Evolutionary conservation across 257 asterid genomes (phyloP).

Genomic region (Fraxinus quadrangulata): DNA sequence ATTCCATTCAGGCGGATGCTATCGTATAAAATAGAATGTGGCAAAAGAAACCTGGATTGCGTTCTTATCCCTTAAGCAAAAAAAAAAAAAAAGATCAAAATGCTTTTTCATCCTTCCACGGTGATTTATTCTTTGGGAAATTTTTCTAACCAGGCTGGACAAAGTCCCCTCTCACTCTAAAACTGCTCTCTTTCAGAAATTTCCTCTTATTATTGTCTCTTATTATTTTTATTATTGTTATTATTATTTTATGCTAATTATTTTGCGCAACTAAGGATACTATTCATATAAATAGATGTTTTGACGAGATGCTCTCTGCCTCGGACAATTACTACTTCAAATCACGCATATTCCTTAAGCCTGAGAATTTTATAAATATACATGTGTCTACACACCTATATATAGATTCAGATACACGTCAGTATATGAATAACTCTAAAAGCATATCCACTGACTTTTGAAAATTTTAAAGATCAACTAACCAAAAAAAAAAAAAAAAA

Average conservation of each 20-base stretch:
- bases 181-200: background rate
- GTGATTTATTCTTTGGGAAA: background rate
- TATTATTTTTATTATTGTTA: no score
- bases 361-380: background rate
- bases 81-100: background rate
- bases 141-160: background rate
- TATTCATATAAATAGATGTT: background rate
- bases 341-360: slow-evolving; percentile 15
- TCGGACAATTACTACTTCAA: background rate
- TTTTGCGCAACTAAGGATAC: background rate
- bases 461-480: background rate
- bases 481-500: background rate
- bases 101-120: background rate
- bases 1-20: background rate
- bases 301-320: background rate
- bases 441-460: background rate
- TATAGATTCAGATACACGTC: background rate
- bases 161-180: background rate
- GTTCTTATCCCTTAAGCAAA: background rate
- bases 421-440: background rate
- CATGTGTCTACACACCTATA: background rate
- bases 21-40: background rate
- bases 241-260: background rate
- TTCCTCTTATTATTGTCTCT: background rate
- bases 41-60: background rate